Evolutionary conservation across 345 rosid genomes (phyloP).

Genomic region (Rhizophora mangle): DNA sequence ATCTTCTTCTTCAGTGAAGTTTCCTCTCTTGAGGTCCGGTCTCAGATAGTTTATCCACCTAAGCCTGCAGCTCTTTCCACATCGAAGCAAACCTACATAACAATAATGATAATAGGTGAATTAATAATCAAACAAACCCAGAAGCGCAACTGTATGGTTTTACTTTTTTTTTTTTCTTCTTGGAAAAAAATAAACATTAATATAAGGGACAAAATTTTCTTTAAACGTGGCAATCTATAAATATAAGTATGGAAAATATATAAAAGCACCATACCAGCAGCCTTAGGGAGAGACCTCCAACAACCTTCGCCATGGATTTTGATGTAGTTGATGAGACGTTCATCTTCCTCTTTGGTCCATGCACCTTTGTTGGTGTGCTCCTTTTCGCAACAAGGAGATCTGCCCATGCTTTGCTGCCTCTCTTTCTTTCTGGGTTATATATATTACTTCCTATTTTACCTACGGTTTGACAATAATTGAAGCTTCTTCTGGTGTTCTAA

Average conservation of each 20-base stretch:
- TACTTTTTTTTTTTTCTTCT: no score
- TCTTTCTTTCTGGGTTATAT: not conserved
- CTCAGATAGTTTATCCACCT: conserved; percentile 72
- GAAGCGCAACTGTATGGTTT: no score
- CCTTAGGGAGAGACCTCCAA: conserved; percentile 59
- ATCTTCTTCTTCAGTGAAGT: conserved; percentile 76
- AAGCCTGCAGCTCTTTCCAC: conserved; percentile 84
- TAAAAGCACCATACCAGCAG: conserved; percentile 36
- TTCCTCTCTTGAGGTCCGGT: conserved; percentile 89
- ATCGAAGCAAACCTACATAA: conserved; percentile 44
- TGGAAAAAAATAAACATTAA: no score
- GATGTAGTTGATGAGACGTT: conserved; percentile 46
- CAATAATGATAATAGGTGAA: not conserved
- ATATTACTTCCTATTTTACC: no score
- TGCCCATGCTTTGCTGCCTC: conserved; percentile 29
- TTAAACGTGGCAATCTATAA: no score
- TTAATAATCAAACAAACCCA: not conserved
- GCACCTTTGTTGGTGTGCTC: conserved; percentile 64
- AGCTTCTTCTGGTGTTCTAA: no score
- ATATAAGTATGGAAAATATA: no score
- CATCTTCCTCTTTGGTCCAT: conserved; percentile 61
- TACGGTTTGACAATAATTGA: no score
- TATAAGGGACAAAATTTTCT: no score
- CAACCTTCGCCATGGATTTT: conserved; percentile 52
- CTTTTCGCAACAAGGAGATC: conserved; percentile 67